Evolutionary conservation across 371 early-diverging fungal species (phyloP), one percentile per base, ranked within the genome.

Genomic region (Choanephora cucurbitarum): DNA sequence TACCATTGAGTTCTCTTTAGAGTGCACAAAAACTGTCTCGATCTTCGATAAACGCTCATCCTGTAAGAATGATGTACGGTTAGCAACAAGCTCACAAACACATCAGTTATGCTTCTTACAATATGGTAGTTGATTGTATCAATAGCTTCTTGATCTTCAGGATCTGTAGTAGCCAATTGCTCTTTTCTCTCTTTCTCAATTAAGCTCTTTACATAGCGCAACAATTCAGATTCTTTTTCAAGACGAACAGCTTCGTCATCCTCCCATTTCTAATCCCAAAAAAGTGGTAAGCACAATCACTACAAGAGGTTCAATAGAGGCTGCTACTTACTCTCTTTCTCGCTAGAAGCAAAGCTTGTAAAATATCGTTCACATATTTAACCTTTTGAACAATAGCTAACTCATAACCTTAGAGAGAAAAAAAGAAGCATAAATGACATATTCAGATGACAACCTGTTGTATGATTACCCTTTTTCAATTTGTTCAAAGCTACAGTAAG

Each of bases 141-240:
- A 19, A 69, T 57, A 11, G 55, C 69, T 58, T 75, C 75, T 24
- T 64, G 58, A 39, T 64, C 67, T 18, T 62, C 68, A 3, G 45
- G 33, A 10, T 51, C 65, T 15, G 44, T 64, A 11, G 60, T 54
- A 22, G 44, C 39, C 14, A 70, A 50, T 23, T 60, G 48, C 23
- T 75, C 65, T 18, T 67, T 49, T 28, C 82, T 69, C 49, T 87
- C 88, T 49, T 76, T 61, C 34, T 84, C 75, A 23, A 90, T 71
- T 11, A 91, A 72, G 0, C 63, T 62, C 19, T 77, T 75, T 14
- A 91, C 73, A 58, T 87, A 90, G 28, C 80, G 69, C 47, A 83
- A 77, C 33, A 87, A 53, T 18, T 86, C 87, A 6, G 80, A 80
- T 18, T 85, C 84, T 11, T 74, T 67, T 49, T 84, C 75, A 7